A percentile compares a stretch with the other conserved stretches of the same genome.
These are phyloP conservation scores for Linum lewisii DNA, from an alignment of 345 rosid genomes.

Conservation along the genomic window DNA sequence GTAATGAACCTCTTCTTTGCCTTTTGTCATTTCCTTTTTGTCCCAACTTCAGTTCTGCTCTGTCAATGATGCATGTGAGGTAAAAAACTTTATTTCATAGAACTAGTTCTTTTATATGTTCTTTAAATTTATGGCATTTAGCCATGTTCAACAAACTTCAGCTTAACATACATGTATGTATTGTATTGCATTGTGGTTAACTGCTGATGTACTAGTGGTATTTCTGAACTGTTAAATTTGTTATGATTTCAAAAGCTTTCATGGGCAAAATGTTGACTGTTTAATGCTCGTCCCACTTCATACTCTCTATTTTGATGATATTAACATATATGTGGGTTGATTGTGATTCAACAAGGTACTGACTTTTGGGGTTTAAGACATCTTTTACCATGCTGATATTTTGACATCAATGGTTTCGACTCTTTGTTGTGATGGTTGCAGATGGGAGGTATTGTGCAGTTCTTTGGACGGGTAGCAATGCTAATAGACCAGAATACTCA, in stretches of 20 bases:
- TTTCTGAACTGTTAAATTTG: no score
- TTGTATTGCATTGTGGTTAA: not conserved
- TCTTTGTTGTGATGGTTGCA: conserved; percentile 21
- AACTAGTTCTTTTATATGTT: not conserved
- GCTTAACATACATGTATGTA: not conserved
- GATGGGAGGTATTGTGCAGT: conserved; percentile 84
- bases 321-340: no score
- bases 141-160: no score
- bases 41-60: not conserved
- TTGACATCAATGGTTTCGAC: not conserved
- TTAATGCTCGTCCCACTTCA: no score
- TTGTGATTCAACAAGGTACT: no score
- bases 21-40: not conserved
- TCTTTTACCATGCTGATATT: not conserved
- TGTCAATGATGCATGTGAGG: not conserved
- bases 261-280: no score
- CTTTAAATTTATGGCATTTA: not conserved
- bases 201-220: no score
- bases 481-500: conserved; percentile 84
- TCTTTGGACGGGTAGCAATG: conserved; percentile 69
- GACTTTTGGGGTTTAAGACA: no score
- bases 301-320: no score
- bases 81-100: not conserved
- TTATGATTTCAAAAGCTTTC: no score
- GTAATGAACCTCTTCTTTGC: conserved; percentile 28